A percentile compares a stretch with the other conserved stretches of the same genome.
Evolutionary conservation across 345 rosid species (phyloP).

Genomic region (Turnera subulata): DNA sequence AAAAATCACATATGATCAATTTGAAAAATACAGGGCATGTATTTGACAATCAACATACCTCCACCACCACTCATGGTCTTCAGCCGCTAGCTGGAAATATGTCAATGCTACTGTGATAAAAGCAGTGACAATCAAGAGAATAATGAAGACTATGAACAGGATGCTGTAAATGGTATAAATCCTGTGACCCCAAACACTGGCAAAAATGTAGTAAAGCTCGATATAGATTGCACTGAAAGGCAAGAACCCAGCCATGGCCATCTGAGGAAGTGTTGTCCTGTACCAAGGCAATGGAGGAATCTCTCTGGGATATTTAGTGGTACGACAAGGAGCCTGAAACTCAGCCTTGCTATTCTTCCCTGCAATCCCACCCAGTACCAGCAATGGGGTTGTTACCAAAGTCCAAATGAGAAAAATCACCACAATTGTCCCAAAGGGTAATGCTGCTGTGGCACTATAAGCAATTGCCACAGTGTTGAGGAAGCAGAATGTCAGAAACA

Average conservation of each 20-base stretch:
- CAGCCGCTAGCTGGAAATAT: constrained; percentile 93
- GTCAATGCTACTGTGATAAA: constrained; percentile 88
- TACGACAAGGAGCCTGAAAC: constrained; percentile 31
- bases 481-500: constrained; percentile 27
- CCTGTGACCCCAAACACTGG: constrained; percentile 89
- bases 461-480: constrained; percentile 31
- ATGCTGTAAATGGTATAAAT: constrained; percentile 86
- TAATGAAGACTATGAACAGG: constrained; percentile 73
- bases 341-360: constrained; percentile 31
- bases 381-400: constrained; percentile 25
- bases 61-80: constrained; percentile 96
- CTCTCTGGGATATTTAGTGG: constrained; percentile 32
- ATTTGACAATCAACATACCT: constrained; percentile 35
- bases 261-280: constrained; percentile 27
- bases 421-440: constrained; percentile 29
- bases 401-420: constrained; percentile 30
- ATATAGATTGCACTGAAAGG: constrained; percentile 85
- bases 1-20: background rate
- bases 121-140: constrained; percentile 81
- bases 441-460: constrained; percentile 31
- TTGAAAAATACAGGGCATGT: background rate
- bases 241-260: constrained; percentile 35
- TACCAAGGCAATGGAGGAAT: constrained; percentile 32
- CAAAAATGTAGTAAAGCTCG: constrained; percentile 82
- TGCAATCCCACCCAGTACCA: constrained; percentile 30